A percentile compares a stretch with the other conserved stretches of the same genome.
These are phyloP conservation scores for Silene noctiflora DNA, from an alignment of 179 eudicot genomes.

Conservation along the genomic window DNA sequence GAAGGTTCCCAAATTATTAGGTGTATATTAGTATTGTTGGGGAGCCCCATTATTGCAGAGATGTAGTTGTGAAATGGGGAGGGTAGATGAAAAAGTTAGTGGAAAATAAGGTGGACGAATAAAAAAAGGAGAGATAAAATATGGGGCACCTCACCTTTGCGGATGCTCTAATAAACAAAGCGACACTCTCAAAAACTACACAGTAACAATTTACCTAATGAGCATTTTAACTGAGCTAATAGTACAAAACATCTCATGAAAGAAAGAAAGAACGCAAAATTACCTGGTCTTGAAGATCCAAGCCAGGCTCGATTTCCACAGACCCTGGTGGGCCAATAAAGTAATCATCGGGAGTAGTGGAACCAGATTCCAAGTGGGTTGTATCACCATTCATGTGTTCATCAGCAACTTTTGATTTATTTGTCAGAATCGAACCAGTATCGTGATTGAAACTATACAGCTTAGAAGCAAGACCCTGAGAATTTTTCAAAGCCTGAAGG, in stretches of 20 bases:
- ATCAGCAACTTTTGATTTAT: constrained; percentile 43
- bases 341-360: constrained; percentile 50
- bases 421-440: constrained; percentile 43
- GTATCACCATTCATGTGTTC: constrained; percentile 47
- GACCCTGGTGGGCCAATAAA: constrained; percentile 37
- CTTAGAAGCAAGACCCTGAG: constrained; percentile 78
- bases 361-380: constrained; percentile 41
- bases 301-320: constrained; percentile 56
- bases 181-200: background rate
- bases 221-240: background rate
- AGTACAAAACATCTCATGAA: background rate
- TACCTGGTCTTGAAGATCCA: constrained; percentile 95
- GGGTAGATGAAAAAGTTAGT: too few relatives aligned
- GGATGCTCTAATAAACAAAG: background rate
- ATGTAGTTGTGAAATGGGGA: too few relatives aligned
- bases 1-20: too few relatives aligned
- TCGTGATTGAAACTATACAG: constrained; percentile 61
- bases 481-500: constrained; percentile 59
- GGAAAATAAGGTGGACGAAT: too few relatives aligned
- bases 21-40: too few relatives aligned
- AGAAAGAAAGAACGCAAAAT: constrained; percentile 2
- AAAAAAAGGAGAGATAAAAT: too few relatives aligned
- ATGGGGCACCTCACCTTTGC: too few relatives aligned
- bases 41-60: too few relatives aligned
- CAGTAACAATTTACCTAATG: background rate